Evolutionary conservation across 495 filamentous ascomycete species (phyloP), one percentile per base, ranked within the genome.

Genomic region (Aspergillus ostianus): DNA sequence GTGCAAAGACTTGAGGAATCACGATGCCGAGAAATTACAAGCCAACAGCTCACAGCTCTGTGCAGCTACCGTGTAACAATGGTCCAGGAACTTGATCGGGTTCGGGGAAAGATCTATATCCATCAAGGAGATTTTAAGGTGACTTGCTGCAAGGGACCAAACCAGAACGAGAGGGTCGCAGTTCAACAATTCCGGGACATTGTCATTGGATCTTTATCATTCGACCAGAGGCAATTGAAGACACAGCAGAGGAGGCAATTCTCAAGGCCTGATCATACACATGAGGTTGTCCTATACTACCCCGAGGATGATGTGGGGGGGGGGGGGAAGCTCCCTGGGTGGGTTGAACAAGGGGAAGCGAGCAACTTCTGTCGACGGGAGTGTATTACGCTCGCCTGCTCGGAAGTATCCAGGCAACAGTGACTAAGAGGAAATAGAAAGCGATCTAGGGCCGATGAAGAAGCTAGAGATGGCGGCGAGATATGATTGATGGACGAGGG

Each of bases 81-180:
- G 36, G 36, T 15, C 23, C 54, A 47, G 45, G 45, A 32, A 27
- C 36, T 45, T 27, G 20, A 47, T 47, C 10, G 27, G 26, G 26
- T 6, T 47, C n/a, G 9, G 23, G 23, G 21, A 56, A 56, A 17
- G 18, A 12, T 54, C 45, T 58, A 60, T 47, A 27, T 58, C 26
- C 26, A 55, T 18, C 20, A 27, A 21, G 36, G 51, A 51, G 44
- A 54, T 41, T 55, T 46, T 7, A 41, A 41, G 36, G 13, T 41
- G 36, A 10, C 13, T 61, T 47, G 55, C 17, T 45, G 51, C 47
- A 58, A 51, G 53, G 47, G 27, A 57, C 54, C 47, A 61, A 59
- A 54, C 20, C 36, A 15, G 36, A 41, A 41, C 36, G 21, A 44
- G 41, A 45, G 48, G 50, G 47, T 6, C 21, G 51, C 41, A 47